Evolutionary conservation across 345 rosid species (phyloP), one percentile per base, ranked within the genome.

Genomic region (Melaleuca quinquenervia): DNA sequence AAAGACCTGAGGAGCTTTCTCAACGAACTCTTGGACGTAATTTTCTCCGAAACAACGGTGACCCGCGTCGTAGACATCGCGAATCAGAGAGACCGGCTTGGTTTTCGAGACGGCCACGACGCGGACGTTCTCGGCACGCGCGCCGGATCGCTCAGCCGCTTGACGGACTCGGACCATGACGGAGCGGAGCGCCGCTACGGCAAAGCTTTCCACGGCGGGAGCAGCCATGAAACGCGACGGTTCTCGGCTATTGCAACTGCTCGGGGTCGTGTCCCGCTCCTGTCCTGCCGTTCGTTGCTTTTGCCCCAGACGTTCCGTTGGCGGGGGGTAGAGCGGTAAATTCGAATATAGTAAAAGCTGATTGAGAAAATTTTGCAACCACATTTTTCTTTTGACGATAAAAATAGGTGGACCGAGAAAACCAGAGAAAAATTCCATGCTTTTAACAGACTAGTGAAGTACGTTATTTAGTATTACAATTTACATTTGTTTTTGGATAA

Each of bases 11-110:
- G 98, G 95, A 82, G 95, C 98, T 95, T 95, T 96, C 2, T 95
- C 96, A 85, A 95, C 84, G 89, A 96, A 84, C 87, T 96, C 99
- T 84, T 95, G 98, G 54, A 93, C 98, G 90, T 96, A 96, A 84
- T 96, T 95, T 85, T 96, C 98, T 62, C 96, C 99, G 88, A 96
- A 95, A 90, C 91, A 83, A 50, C 98, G 98, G 92, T 96, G 96
- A 16, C 99, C 98, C 3, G 98, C 96, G 87, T 95, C 97, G 86
- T 95, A 96, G 84, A 92, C 91, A 89, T 96, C 93, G 85, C 94
- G 97, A 86, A 96, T 89, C 51, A 95, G 95, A 15, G 99, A 93
- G n/a, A 89, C 94, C 45, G 98, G 94, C 87, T 96, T 95, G 85
- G 98, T 95, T 86, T 96, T 95, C 29, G 98, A 94, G 26, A 95